Conservation (phyloP, 306 rosid species). For the Cicer pinnatifidum region DNA sequence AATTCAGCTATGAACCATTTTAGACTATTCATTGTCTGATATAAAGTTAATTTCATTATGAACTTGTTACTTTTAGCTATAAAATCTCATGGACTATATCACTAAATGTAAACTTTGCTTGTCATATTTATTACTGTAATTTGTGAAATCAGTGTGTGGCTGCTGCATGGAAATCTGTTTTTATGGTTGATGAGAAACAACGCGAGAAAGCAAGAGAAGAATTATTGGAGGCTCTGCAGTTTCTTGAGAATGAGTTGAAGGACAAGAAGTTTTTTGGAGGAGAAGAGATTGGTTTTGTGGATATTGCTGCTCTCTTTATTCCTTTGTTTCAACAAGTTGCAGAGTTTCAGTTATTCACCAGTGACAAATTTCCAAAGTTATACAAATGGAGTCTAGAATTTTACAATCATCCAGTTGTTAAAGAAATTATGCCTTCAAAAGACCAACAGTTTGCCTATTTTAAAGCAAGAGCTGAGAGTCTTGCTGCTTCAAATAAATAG, state of each 20-base stretch:
- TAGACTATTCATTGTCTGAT: neutral
- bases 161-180: slow-evolving; percentile 39
- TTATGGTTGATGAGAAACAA: slow-evolving; percentile 32
- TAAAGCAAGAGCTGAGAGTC: neutral
- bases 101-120: neutral
- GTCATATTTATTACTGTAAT: neutral
- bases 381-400: slow-evolving; percentile 55
- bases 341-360: slow-evolving; percentile 45
- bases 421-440: slow-evolving; percentile 50
- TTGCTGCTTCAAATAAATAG: slow-evolving; percentile 32
- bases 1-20: neutral
- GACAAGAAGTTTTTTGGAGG: slow-evolving; percentile 69
- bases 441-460: slow-evolving; percentile 43
- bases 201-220: slow-evolving; percentile 50
- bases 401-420: slow-evolving; percentile 39
- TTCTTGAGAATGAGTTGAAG: slow-evolving; percentile 61
- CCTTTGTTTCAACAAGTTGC: slow-evolving; percentile 46
- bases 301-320: slow-evolving; percentile 53
- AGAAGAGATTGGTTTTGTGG: slow-evolving; percentile 53
- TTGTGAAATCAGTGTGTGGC: slow-evolving; percentile 35
- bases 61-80: too few relatives aligned
- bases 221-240: slow-evolving; percentile 39
- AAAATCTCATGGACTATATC: too few relatives aligned
- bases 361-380: slow-evolving; percentile 53
- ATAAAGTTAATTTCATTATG: too few relatives aligned